Evolutionary conservation across 257 asterid genomes (phyloP).

Genomic region (Solanum pinnatisectum): DNA sequence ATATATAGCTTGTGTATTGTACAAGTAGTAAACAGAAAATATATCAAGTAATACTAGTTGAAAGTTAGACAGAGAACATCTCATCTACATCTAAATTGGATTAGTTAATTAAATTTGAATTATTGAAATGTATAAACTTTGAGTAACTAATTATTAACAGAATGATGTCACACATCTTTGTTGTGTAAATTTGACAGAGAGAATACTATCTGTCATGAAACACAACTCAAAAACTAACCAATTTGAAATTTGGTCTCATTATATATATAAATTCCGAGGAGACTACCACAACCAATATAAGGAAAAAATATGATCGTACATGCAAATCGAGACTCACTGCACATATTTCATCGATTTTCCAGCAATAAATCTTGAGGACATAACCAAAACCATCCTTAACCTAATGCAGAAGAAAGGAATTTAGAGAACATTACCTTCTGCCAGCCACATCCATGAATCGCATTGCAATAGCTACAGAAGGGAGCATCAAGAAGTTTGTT

Average conservation of each 20-base stretch:
- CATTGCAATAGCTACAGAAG: conserved; percentile 69
- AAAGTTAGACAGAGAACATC: background rate
- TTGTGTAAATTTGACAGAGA: background rate
- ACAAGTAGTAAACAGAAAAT: background rate
- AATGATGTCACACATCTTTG: background rate
- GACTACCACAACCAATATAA: background rate
- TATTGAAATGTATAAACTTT: background rate
- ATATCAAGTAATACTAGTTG: background rate
- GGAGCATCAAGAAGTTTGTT: conserved; percentile 65
- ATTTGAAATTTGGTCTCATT: background rate
- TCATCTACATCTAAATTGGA: background rate
- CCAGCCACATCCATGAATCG: conserved; percentile 86
- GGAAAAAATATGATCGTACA: background rate
- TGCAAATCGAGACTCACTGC: background rate
- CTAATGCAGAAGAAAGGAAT: background rate
- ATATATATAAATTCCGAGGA: background rate
- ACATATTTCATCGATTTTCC: background rate
- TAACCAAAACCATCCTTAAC: background rate
- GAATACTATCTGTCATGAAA: background rate
- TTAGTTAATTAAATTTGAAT: background rate
- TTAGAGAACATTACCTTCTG: conserved; percentile 51
- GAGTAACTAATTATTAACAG: background rate
- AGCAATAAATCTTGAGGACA: background rate
- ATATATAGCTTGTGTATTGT: background rate
- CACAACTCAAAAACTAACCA: background rate